Evolutionary conservation across 345 rosid species (phyloP), one percentile per base, ranked within the genome.

Genomic region (Fremontodendron californicum): DNA sequence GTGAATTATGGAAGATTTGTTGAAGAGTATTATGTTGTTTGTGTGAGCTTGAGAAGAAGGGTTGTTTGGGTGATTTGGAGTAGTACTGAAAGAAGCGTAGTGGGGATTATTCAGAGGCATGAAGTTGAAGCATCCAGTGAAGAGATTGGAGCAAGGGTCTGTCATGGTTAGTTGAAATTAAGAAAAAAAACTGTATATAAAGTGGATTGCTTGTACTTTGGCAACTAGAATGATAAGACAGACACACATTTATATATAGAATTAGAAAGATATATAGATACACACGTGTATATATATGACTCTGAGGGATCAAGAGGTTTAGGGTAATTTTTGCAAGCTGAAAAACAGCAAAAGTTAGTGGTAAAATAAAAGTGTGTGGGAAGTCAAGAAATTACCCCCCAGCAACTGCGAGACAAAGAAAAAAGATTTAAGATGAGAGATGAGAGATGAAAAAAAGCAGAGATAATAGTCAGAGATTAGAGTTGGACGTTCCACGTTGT

Each of bases 81-180:
- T 65, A 71, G 74, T 4, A 61, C 23, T 27, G 57, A 55, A 58
- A 77, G 63, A 68, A 67, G 74, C 21, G n/a, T 42, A 73, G 73
- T 78, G 83, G 64, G 76, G 71, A n/a, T 80, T 80, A n/a, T 80
- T 80, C 43, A 65, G 72, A 76, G 86, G 77, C 74, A 78, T 72
- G 82, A 82, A 82, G 61, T 79, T 85, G 83, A 86, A 74, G 78
- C 81, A 82, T 3, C 82, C 73, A 46, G 55, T 55, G 79, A 80
- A 79, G 78, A 84, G 77, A 67, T 82, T 86, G 37, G 80, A 71
- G 74, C 69, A 83, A 60, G 88, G 90, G 74, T 85, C 90, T 58
- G 86, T 71, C 90, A 87, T 87, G 46, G 31, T 23, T 2, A 0
- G 48, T 69, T 62, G 45, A 37, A 65, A 40, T 52, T 73, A 18